Percentiles rank a stretch among this genome's conserved stretches.
Conservation (phyloP, 1,284 basidiomycete genomes). For the Trichosporon faecale region DNA sequence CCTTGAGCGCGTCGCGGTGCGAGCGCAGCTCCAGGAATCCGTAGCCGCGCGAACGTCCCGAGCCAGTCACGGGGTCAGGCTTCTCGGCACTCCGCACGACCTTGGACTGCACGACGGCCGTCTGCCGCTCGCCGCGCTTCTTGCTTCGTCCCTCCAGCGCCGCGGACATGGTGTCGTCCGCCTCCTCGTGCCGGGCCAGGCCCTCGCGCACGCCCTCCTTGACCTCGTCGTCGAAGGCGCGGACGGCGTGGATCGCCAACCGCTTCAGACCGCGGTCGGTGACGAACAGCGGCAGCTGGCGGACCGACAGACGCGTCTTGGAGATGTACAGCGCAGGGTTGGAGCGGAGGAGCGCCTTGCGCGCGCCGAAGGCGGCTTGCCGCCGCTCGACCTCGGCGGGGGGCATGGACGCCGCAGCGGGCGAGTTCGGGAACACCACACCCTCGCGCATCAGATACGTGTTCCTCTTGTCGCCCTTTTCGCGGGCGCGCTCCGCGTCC, state of each 20-base stretch:
- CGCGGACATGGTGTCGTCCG: conserved; percentile 51
- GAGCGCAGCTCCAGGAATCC: conserved; percentile 89
- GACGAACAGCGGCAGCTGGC: conserved; percentile 85
- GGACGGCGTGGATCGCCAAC: conserved; percentile 75
- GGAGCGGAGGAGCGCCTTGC: conserved; percentile 71
- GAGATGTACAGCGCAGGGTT: conserved; percentile 95
- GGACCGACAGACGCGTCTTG: conserved; percentile 86
- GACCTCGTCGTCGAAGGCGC: conserved; percentile 77
- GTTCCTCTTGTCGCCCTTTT: conserved; percentile 93
- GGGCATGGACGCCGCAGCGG: conserved; percentile 67
- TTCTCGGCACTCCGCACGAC: conserved; percentile 77
- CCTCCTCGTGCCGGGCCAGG: conserved; percentile 71
- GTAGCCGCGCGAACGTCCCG: conserved; percentile 86
- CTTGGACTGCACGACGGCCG: conserved; percentile 74
- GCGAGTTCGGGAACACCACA: conserved; percentile 81
- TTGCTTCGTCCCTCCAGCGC: conserved; percentile 44
- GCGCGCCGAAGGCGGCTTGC: conserved; percentile 74
- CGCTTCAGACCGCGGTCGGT: conserved; percentile 86
- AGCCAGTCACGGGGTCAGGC: conserved; percentile 78
- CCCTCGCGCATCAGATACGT: conserved; percentile 95
- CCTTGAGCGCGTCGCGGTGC: conserved; percentile 85
- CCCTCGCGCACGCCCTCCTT: conserved; percentile 61
- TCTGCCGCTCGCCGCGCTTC: conserved; percentile 57
- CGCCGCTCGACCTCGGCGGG: conserved; percentile 77
- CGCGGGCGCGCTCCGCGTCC: conserved; percentile 73